phyloP scores from a whole-genome alignment of 2,329 filamentous ascomycete species.

The Aureobasidium subglaciale region DNA sequence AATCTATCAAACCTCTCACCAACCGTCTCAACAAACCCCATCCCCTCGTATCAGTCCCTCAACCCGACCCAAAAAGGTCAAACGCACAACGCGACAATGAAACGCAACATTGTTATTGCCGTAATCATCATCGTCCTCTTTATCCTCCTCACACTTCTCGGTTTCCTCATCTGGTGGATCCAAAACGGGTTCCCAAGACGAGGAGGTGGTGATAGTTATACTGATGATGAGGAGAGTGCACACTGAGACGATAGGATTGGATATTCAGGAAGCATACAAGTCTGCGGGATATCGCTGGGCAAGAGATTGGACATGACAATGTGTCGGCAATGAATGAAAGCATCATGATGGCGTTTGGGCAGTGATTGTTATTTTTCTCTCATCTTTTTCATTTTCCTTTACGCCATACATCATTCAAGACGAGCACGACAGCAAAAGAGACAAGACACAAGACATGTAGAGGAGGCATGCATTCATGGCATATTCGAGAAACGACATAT shows the following conservation, averaged over 20 bases:
- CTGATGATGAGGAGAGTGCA: slow-evolving; percentile 23
- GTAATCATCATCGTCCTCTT: slow-evolving; percentile 48
- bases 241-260: neutral
- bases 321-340: no score
- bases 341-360: neutral
- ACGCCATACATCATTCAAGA: neutral
- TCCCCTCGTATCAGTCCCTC: no score
- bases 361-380: neutral
- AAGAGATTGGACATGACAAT: no score
- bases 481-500: neutral
- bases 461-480: neutral
- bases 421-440: neutral
- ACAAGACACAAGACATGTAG: neutral
- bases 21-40: neutral
- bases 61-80: no score
- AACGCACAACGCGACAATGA: slow-evolving; percentile 29
- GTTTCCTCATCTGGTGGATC: slow-evolving; percentile 44
- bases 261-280: no score
- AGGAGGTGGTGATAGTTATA: slow-evolving; percentile 23
- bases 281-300: no score
- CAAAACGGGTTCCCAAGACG: slow-evolving; percentile 31
- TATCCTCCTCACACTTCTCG: slow-evolving; percentile 43
- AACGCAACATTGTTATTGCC: slow-evolving; percentile 47
- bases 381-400: neutral
- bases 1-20: no score